Base-by-base conservation (phyloP, 140 eudicot species). In the Oenanthe javanica region DNA sequence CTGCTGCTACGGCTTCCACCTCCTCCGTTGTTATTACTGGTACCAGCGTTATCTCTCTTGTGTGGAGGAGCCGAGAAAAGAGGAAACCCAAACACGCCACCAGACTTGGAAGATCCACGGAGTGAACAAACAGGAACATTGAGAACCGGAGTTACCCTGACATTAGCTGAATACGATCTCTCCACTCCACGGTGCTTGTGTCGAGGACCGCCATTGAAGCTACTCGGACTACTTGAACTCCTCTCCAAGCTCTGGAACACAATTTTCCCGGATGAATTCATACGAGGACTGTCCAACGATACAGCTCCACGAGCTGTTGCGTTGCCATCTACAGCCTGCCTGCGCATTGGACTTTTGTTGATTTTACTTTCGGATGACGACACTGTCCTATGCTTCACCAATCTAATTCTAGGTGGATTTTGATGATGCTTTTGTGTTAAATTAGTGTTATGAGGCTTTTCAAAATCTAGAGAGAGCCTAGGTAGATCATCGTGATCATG, bases 151-250 rank as follows among this genome's bases (percentile, higher is more conserved):
- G 96, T 75, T 0, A 72, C 77, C 15, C 77, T 43, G 0, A 73
- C 77, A 40, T 92, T 90, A 3, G 97, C 95, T 0, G 99, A 94
- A 64, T 94, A 92, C 0, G 98, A 94, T 79, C 99, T 71, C 79
- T 94, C 96, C 84, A 94, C 82, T 50, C 93, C 95, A 45, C 90
- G 75, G 45, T 90, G 88, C 43, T 88, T 95, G 69, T 80, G 85
- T 75, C 93, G 87, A 0, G 95, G 89, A 0, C 93, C 99, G 15
- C 95, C 95, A 70, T 86, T 90, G 82, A 94, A 89, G 49, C 89
- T 89, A 80, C 99, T 90, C 0, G 99, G 99, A 80, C 97, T 92
- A 59, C 99, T 94, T 6, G 96, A 94, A 66, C 99, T 94, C 15
- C 99, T 85, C 81, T 92, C 99, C 61, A 94, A 75, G 79, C 92